Evolutionary conservation across 768 basidiomycete species (phyloP), one percentile per base, ranked within the genome.

Genomic region (Auriculariales sp.): DNA sequence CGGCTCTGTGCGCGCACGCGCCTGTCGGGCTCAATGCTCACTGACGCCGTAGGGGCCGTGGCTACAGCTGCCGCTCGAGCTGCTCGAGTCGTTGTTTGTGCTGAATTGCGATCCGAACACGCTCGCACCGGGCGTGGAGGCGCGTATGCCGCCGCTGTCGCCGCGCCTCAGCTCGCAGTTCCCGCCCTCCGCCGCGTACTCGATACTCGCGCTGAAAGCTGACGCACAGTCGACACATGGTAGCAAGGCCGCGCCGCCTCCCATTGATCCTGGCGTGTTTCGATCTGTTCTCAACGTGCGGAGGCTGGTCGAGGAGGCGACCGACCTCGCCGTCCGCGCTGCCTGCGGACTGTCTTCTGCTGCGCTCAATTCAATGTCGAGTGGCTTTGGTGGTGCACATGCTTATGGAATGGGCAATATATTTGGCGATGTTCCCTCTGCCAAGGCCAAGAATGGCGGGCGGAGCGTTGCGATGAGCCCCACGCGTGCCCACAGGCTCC

Each of bases 181-280:
- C 32, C 52, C 59, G 34, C 57, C 64, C 24, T 53, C 54, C 34
- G 55, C 53, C 46, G 52, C 59, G 9, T 57, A 59, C 53, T 49
- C 66, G 22, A 56, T 65, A 6, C 17, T 60, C 19, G 57, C 66
- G 3, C 58, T 70, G 14, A 68, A 73, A 19, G 68, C 74, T 30
- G 67, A 71, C 2, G 68, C 79, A 47, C 79, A 77, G 14, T 54
- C 69, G 10, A 72, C 77, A 1, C 73, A 72, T 45, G 72, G 79
- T 3, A 79, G 79, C 3, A 83, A 79, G 52, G 75, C 83, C 2
- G 74, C 78, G 0, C 90, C 90, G 0, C 87, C 88, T 0, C 90
- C 88, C 11, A 87, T 93, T 47, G 90, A 92, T 58, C 87, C 88
- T 1, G 88, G 86, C 33, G 86, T 89, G 1, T 89, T 93, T 56